Evolutionary conservation across 192 early-diverging fungal genomes (phyloP).

Genomic region (Backusella macrospora): DNA sequence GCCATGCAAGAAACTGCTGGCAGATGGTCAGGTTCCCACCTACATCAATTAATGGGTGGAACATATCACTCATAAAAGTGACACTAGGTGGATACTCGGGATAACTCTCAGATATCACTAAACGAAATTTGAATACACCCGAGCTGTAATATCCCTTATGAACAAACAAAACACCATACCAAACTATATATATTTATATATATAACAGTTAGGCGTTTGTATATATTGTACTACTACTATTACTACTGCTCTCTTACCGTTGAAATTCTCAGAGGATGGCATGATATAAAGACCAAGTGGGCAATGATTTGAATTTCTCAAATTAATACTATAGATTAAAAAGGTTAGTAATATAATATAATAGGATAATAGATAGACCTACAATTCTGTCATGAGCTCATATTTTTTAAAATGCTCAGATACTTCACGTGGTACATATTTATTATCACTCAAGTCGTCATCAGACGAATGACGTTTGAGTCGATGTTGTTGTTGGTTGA

Average conservation of each 20-base stretch:
- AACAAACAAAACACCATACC: slow-evolving; percentile 87
- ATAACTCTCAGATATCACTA: slow-evolving; percentile 79
- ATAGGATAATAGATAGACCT: slow-evolving; percentile 23
- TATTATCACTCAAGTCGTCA: slow-evolving; percentile 26
- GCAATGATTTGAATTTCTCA: slow-evolving; percentile 77
- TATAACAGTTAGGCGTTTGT: not conserved
- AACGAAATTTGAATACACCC: slow-evolving; percentile 87
- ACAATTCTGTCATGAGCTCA: slow-evolving; percentile 78
- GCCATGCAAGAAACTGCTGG: slow-evolving; percentile 84
- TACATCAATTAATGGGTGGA: slow-evolving; percentile 85
- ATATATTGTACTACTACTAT: not conserved
- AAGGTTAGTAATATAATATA: not conserved
- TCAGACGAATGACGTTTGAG: not conserved
- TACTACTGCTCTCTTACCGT: slow-evolving; percentile 46
- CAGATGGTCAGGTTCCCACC: slow-evolving; percentile 68
- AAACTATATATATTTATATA: slow-evolving; percentile 47
- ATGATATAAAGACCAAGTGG: slow-evolving; percentile 89
- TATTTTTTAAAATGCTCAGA: slow-evolving; percentile 57
- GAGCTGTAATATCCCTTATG: slow-evolving; percentile 90
- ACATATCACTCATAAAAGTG: slow-evolving; percentile 74
- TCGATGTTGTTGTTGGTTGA: slow-evolving; percentile 1
- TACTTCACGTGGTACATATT: slow-evolving; percentile 13
- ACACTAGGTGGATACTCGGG: slow-evolving; percentile 75
- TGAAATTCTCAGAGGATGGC: slow-evolving; percentile 69
- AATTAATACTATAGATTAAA: slow-evolving; percentile 59